These are phyloP conservation scores for Cardiospermum halicacabum DNA, from an alignment of 345 rosid species.

Conservation along the genomic window DNA sequence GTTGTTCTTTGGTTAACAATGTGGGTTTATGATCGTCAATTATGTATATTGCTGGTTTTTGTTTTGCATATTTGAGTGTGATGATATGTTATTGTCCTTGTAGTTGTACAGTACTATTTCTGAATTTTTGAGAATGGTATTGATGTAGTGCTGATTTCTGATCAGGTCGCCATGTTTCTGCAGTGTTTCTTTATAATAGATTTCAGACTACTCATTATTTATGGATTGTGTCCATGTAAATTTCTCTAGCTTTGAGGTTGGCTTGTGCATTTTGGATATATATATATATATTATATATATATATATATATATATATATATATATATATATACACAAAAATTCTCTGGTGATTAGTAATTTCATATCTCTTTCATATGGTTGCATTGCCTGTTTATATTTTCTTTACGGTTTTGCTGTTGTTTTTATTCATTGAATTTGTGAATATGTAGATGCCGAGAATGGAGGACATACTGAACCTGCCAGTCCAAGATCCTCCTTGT, in stretches of 20 bases:
- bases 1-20: not conserved
- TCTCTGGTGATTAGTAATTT: not conserved
- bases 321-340: too few species aligned
- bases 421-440: not conserved
- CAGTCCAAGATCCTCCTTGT: conserved; percentile 50
- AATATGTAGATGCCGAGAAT: conserved; percentile 41
- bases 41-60: too few species aligned
- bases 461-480: conserved; percentile 54
- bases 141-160: not conserved
- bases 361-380: not conserved
- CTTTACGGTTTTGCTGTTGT: not conserved
- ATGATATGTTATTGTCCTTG: not conserved
- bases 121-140: too few species aligned
- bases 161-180: not conserved
- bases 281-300: too few species aligned
- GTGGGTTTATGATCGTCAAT: not conserved
- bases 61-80: too few species aligned
- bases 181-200: not conserved
- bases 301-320: too few species aligned
- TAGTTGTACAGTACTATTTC: not conserved
- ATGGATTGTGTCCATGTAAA: not conserved
- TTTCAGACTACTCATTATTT: not conserved
- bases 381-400: not conserved
- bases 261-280: not conserved
- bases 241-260: not conserved